A percentile compares a stretch with the other conserved stretches of the same genome.
phyloP scores from a whole-genome alignment of 2,329 filamentous ascomycete genomes.

The Pseudogymnoascus pannorum region DNA sequence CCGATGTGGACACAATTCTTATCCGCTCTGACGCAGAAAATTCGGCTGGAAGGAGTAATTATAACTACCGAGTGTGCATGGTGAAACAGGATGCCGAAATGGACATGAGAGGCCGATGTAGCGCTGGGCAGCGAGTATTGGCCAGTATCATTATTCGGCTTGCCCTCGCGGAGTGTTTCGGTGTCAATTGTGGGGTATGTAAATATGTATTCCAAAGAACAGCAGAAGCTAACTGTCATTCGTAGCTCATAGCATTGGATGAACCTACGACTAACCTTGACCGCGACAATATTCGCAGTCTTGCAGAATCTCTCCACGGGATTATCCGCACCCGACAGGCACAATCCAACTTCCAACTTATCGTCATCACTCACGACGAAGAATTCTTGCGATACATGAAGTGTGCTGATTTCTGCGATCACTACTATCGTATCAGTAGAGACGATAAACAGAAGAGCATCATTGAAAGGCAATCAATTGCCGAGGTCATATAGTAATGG shows the following conservation, averaged over 20 bases:
- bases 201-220: neutral
- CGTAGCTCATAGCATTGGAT: slow-evolving; percentile 77
- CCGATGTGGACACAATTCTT: slow-evolving; percentile 92
- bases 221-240: neutral
- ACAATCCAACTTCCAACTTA: slow-evolving; percentile 94
- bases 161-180: slow-evolving; percentile 92
- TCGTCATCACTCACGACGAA: slow-evolving; percentile 98
- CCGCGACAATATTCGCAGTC: slow-evolving; percentile 83
- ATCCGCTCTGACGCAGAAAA: slow-evolving; percentile 88
- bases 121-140: slow-evolving; percentile 91
- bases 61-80: slow-evolving; percentile 98
- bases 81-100: slow-evolving; percentile 95
- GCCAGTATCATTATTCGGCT: slow-evolving; percentile 96
- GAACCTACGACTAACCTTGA: slow-evolving; percentile 98
- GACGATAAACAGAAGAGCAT: slow-evolving; percentile 81
- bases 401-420: slow-evolving; percentile 85
- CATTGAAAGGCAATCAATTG: slow-evolving; percentile 56
- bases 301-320: slow-evolving; percentile 75
- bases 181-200: slow-evolving; percentile 73
- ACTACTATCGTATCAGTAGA: slow-evolving; percentile 79
- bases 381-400: slow-evolving; percentile 92
- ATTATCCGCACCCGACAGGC: slow-evolving; percentile 79
- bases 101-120: slow-evolving; percentile 98
- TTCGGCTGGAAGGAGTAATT: slow-evolving; percentile 65
- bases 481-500: slow-evolving; percentile 14